phyloP scores from a whole-genome alignment of 345 rosid genomes.

The Excoecaria cochinchinensis region DNA sequence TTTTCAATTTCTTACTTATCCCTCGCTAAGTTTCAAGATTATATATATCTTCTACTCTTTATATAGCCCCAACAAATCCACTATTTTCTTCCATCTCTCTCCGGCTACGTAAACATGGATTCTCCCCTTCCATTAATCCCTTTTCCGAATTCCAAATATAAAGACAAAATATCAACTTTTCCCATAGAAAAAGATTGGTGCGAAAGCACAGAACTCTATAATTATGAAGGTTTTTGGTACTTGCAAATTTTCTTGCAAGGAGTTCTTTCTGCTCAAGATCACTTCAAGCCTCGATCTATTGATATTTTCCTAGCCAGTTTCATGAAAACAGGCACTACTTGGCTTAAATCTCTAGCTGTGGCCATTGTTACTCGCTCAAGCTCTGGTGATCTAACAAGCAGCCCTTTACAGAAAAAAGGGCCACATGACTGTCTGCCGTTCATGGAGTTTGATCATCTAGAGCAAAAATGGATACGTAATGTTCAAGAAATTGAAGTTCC shows the following conservation, averaged over 20 bases:
- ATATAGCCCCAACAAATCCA: neutral
- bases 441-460: neutral
- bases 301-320: neutral
- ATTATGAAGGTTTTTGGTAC: conserved; percentile 13
- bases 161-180: neutral
- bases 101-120: too few relatives aligned
- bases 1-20: too few relatives aligned
- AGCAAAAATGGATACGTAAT: neutral
- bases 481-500: neutral
- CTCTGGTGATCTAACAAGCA: neutral
- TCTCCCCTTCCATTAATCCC: too few relatives aligned
- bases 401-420: neutral
- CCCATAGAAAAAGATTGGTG: neutral
- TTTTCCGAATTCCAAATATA: neutral
- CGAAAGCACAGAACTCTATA: neutral
- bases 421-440: conserved; percentile 13
- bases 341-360: conserved; percentile 18
- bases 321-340: conserved; percentile 26
- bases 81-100: neutral
- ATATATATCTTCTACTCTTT: too few relatives aligned
- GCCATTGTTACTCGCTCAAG: neutral
- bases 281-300: conserved; percentile 6
- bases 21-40: too few relatives aligned
- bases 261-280: neutral
- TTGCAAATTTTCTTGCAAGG: neutral